phyloP scores from a whole-genome alignment of 2,329 filamentous ascomycete species.

The Neofusicoccum parvum region DNA sequence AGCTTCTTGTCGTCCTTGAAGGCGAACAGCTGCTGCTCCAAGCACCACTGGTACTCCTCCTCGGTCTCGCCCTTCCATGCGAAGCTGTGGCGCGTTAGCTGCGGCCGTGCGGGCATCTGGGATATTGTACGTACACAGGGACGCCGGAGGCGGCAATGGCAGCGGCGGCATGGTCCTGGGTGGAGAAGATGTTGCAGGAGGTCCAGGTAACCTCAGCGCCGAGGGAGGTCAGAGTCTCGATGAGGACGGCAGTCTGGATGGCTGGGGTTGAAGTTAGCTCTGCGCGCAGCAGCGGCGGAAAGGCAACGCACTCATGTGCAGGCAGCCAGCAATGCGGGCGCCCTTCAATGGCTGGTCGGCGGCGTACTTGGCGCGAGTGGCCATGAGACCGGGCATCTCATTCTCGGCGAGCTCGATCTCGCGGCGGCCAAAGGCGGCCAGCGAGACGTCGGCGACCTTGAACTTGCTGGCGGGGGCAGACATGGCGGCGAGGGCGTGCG shows the following conservation, averaged over 20 bases:
- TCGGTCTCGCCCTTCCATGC: constrained; percentile 92
- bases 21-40: constrained; percentile 94
- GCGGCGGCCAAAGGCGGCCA: constrained; percentile 97
- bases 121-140: constrained; percentile 70
- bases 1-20: constrained; percentile 97
- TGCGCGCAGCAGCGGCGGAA: neutral
- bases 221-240: constrained; percentile 92
- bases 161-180: constrained; percentile 96
- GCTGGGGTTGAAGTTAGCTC: constrained; percentile 49
- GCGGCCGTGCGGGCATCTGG: neutral
- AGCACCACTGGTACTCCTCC: constrained; percentile 99
- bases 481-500: constrained; percentile 44
- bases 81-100: constrained; percentile 48
- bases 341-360: constrained; percentile 90
- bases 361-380: constrained; percentile 89
- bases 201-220: constrained; percentile 99
- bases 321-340: constrained; percentile 93
- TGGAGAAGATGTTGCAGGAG: constrained; percentile 99
- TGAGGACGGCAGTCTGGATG: constrained; percentile 98
- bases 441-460: constrained; percentile 97
- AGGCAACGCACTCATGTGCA: constrained; percentile 83
- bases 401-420: constrained; percentile 97
- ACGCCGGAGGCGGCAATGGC: constrained; percentile 93
- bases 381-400: constrained; percentile 95
- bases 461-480: constrained; percentile 84